Evolutionary conservation across 352 stramenopile genomes (phyloP).

Genomic region (Globisporangium mamillatum): DNA sequence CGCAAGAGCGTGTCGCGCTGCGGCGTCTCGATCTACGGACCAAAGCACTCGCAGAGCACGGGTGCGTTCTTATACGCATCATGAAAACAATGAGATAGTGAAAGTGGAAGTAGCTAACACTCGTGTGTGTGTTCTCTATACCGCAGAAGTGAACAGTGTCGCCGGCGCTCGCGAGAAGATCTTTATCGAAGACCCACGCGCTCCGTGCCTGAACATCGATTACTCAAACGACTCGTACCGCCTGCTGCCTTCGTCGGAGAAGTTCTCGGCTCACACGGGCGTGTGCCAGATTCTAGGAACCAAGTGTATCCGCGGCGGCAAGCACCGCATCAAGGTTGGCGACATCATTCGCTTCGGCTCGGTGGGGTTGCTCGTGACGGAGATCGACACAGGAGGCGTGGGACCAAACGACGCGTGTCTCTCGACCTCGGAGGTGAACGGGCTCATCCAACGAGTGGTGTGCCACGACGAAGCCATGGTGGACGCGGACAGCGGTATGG

Average conservation of each 20-base stretch:
- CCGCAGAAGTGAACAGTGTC: constrained; percentile 28
- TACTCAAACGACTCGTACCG: constrained; percentile 86
- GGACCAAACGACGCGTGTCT: constrained; percentile 73
- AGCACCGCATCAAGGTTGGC: constrained; percentile 78
- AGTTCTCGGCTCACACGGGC: constrained; percentile 84
- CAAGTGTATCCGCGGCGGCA: constrained; percentile 81
- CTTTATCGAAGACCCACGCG: constrained; percentile 85
- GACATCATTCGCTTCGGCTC: constrained; percentile 87
- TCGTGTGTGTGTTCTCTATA: neutral
- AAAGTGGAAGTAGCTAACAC: neutral
- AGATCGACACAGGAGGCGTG: constrained; percentile 75
- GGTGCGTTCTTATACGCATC: constrained; percentile 15
- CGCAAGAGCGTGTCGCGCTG: constrained; percentile 84
- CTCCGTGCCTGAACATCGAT: constrained; percentile 82
- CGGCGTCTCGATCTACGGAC: constrained; percentile 84
- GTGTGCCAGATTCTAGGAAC: constrained; percentile 87
- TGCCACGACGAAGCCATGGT: constrained; percentile 77
- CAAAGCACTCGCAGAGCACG: constrained; percentile 68
- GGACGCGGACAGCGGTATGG: constrained; percentile 79
- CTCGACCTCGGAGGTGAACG: constrained; percentile 71
- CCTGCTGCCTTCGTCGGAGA: constrained; percentile 79
- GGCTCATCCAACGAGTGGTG: constrained; percentile 77
- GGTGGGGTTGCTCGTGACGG: constrained; percentile 76
- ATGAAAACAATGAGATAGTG: neutral
- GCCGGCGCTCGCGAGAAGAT: constrained; percentile 62